Conservation (phyloP, 441 rosid species). For the Aquilaria agallochum region DNA sequence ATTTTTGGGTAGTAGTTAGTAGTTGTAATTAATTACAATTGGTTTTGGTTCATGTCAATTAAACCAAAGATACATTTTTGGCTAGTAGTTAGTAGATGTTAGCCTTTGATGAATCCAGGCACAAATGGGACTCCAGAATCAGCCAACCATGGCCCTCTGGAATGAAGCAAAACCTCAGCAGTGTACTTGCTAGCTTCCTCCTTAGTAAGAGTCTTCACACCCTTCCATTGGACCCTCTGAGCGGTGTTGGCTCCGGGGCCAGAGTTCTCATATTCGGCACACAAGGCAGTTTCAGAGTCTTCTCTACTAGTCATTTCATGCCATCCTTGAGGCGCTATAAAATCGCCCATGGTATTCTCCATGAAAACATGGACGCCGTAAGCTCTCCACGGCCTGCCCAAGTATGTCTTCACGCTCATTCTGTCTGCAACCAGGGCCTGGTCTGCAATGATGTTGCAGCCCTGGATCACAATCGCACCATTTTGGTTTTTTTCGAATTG, state of each 20-base stretch:
- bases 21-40: too few species aligned
- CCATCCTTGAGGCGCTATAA: conserved; percentile 37
- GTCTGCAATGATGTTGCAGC: conserved; percentile 27
- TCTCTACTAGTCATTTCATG: conserved; percentile 14
- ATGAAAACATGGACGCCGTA: conserved; percentile 32
- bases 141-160: conserved; percentile 9
- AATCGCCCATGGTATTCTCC: conserved; percentile 28
- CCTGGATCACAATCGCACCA: conserved; percentile 27
- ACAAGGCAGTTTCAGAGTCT: conserved; percentile 11
- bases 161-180: neutral
- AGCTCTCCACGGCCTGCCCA: conserved; percentile 48
- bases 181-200: conserved; percentile 1
- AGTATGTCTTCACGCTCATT: conserved; percentile 16
- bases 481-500: conserved; percentile 6
- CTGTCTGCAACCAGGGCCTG: neutral
- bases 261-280: conserved; percentile 29
- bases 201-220: conserved; percentile 2
- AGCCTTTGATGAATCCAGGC: neutral
- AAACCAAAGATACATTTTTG: too few species aligned
- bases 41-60: too few species aligned
- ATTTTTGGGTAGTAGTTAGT: too few species aligned
- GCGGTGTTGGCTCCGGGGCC: conserved; percentile 26
- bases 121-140: neutral
- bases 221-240: conserved; percentile 13
- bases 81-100: too few species aligned